Base-by-base conservation (phyloP, 2,329 filamentous ascomycete species). In the Epichloe hybrida region DNA sequence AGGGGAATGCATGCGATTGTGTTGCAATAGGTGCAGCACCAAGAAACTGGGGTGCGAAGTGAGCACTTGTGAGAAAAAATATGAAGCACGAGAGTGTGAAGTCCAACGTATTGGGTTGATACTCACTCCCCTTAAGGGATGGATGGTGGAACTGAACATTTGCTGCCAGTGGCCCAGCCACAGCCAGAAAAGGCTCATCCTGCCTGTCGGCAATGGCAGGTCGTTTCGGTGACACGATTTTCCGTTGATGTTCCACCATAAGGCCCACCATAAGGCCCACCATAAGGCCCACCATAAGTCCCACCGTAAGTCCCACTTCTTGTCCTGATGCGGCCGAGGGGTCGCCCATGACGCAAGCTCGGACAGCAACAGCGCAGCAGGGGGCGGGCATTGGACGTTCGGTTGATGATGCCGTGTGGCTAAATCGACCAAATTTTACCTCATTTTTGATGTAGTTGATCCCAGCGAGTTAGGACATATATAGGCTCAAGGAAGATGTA, bases 1-100 rank as follows among this genome's bases (percentile, higher is more conserved):
- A 35, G 44, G 42, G 17, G 37, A 23, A 37, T 34, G 50, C 47
- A 50, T 40, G 55, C 56, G 56, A 57, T 54, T 50, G 49, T 44
- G 45, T 50, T 50, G 49, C 50, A 40, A 55, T 37, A 45, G 34
- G 45, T 38, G 46, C 45, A 41, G 53, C 45, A 50, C 40, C 37
- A 37, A 37, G 50, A 11, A 39, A 46, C 17, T 20, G 48, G 12
- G n/a, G 27, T 46, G 40, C 48, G 35, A 47, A 43, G 48, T 27
- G 49, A 46, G 49, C 36, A 42, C 35, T 23, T 50, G 46, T 44
- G 50, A 46, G 39, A 50, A 52, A 50, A 46, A 49, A 34, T 21
- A 49, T 40, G 31, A 39, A 48, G 47, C 44, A 50, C 46, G 27
- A 49, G 31, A 38, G 48, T 50, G 50, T 50, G 47, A 53, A 53